phyloP scores from a whole-genome alignment of 768 basidiomycete genomes.

The Roridomyces roridus region DNA sequence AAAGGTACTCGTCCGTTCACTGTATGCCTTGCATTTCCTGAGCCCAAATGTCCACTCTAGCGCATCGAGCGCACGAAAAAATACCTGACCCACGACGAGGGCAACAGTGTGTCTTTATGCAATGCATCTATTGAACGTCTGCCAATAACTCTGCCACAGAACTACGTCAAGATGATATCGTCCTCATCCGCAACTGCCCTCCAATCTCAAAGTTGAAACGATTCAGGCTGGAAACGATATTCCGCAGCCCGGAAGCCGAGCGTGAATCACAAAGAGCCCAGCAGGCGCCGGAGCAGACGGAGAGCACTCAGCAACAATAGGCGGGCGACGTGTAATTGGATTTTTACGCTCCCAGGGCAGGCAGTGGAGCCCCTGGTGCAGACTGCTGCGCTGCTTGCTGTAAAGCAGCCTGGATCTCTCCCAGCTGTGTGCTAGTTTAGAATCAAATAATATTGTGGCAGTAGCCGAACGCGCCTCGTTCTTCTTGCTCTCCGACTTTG shows the following conservation, averaged over 20 bases:
- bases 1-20: constrained; percentile 59
- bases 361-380: constrained; percentile 21
- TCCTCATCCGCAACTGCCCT: constrained; percentile 82
- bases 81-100: constrained; percentile 77
- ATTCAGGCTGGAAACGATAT: constrained; percentile 70
- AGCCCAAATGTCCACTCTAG: constrained; percentile 45
- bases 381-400: constrained; percentile 45
- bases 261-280: constrained; percentile 41
- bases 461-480: constrained; percentile 61
- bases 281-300: constrained; percentile 4
- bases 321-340: constrained; percentile 6
- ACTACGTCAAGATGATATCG: constrained; percentile 71
- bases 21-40: background rate
- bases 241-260: constrained; percentile 73
- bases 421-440: constrained; percentile 51
- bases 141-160: constrained; percentile 41
- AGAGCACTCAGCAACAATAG: constrained; percentile 16
- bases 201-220: constrained; percentile 81
- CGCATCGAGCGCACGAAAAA: constrained; percentile 79
- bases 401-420: constrained; percentile 68
- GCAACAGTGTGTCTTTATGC: constrained; percentile 58
- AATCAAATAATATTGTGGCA: constrained; percentile 3
- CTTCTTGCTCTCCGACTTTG: constrained; percentile 83
- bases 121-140: background rate
- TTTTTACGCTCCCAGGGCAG: constrained; percentile 12